These are phyloP conservation scores for Microglena sp. DNA, from an alignment of 139 green algal species.

Conservation along the genomic window DNA sequence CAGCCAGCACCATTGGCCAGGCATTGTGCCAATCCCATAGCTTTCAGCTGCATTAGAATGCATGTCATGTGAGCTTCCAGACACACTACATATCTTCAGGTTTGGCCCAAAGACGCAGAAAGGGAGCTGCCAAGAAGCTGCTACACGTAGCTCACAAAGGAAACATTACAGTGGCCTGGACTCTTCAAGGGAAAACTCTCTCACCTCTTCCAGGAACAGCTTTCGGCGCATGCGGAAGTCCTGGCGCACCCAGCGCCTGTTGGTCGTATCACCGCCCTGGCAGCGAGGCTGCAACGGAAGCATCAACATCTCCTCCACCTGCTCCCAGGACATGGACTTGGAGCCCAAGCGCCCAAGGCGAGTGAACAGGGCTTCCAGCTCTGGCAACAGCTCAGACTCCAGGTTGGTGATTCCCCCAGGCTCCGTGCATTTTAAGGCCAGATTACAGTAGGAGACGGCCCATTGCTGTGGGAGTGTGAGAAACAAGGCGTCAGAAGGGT, in stretches of 20 bases:
- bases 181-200: background rate
- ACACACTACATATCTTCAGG: no score
- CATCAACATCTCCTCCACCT: constrained; percentile 54
- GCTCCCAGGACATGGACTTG: constrained; percentile 40
- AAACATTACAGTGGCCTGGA: no score
- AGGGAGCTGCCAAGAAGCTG: no score
- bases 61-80: no score
- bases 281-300: constrained; percentile 37
- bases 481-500: no score
- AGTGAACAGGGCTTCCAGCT: constrained; percentile 6
- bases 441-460: constrained; percentile 20
- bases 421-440: constrained; percentile 37
- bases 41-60: no score
- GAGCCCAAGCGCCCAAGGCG: constrained; percentile 18
- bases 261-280: constrained; percentile 2
- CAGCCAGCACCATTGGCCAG: no score
- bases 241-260: constrained; percentile 45
- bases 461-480: constrained; percentile 8
- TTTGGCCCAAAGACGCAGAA: no score
- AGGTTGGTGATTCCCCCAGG: constrained; percentile 20
- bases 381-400: constrained; percentile 38
- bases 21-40: no score
- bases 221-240: constrained; percentile 49
- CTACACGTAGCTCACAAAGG: no score
- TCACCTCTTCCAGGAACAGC: constrained; percentile 49